Percentiles rank a stretch among this genome's conserved stretches.
Conservation (phyloP, 163 green algal genomes). For the Volvox carteri region DNA sequence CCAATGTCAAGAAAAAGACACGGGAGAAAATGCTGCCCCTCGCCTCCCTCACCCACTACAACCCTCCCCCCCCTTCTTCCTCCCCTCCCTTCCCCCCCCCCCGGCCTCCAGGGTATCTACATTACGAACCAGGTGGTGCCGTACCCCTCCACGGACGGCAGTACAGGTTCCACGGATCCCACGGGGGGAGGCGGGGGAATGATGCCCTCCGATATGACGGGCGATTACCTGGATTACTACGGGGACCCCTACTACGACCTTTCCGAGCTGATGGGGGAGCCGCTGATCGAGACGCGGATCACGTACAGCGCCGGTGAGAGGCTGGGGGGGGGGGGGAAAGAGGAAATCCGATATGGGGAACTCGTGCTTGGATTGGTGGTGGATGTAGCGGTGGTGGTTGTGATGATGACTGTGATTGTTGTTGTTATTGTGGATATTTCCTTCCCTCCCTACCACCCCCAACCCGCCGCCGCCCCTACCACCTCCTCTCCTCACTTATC, state of each 20-base stretch:
- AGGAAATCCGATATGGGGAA: neutral
- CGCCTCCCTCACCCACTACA: neutral
- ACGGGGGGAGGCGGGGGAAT: too few species aligned
- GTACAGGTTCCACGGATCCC: neutral
- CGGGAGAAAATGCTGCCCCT: too few species aligned
- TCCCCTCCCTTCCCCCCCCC: neutral
- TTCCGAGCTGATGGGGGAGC: conserved; percentile 32
- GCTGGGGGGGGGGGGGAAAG: neutral
- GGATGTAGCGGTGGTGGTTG: too few species aligned
- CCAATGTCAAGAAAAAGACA: neutral
- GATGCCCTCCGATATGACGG: neutral
- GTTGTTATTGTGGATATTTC: too few species aligned
- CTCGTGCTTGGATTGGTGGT: too few species aligned
- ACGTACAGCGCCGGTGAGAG: conserved; percentile 84
- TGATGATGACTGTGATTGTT: too few species aligned
- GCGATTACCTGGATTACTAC: neutral
- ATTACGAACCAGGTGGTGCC: conserved; percentile 84
- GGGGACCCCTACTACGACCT: conserved; percentile 50
- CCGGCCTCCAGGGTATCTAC: conserved; percentile 78
- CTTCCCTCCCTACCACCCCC: too few species aligned
- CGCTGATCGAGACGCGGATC: conserved; percentile 72
- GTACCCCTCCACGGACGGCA: neutral
- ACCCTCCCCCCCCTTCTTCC: neutral
- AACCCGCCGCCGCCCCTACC: too few species aligned
- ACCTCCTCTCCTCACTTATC: too few species aligned